A percentile compares a stretch with the other conserved stretches of the same genome.
phyloP scores from a whole-genome alignment of 2,329 filamentous ascomycete genomes.

The Xylaria sp. region DNA sequence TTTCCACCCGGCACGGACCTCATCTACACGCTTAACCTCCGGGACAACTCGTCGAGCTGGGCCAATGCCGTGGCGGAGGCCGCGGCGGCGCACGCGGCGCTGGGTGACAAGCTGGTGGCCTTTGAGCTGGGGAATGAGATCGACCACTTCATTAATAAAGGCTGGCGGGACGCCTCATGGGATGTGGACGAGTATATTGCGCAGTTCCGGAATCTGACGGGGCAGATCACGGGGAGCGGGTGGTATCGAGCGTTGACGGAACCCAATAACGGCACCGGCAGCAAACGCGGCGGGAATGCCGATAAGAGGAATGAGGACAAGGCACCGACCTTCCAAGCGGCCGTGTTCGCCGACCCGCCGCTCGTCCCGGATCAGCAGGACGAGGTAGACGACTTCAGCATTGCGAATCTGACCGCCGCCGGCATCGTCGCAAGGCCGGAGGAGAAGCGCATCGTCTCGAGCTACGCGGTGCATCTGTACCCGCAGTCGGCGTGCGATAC shows the following conservation, averaged over 20 bases:
- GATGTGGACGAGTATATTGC: slow-evolving; percentile 47
- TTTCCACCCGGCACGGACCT: slow-evolving; percentile 50
- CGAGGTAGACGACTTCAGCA: slow-evolving; percentile 52
- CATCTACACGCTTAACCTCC: slow-evolving; percentile 51
- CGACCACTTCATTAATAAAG: slow-evolving; percentile 52
- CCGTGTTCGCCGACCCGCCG: slow-evolving; percentile 52
- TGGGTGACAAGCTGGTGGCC: slow-evolving; percentile 46
- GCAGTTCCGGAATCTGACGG: slow-evolving; percentile 51
- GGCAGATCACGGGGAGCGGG: slow-evolving; percentile 45
- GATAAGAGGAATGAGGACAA: neutral
- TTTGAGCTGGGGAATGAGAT: slow-evolving; percentile 54
- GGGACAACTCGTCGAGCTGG: slow-evolving; percentile 48
- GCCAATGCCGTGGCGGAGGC: slow-evolving; percentile 48
- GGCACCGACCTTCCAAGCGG: slow-evolving; percentile 50
- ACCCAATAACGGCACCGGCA: neutral
- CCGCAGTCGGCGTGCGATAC: slow-evolving; percentile 53
- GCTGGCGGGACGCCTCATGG: slow-evolving; percentile 49
- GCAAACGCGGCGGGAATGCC: neutral
- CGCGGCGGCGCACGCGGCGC: slow-evolving; percentile 45
- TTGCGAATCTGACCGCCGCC: slow-evolving; percentile 49
- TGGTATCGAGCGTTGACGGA: slow-evolving; percentile 45
- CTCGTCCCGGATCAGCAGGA: slow-evolving; percentile 53
- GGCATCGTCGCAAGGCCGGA: slow-evolving; percentile 43
- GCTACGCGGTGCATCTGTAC: slow-evolving; percentile 52
- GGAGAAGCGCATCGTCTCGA: slow-evolving; percentile 50